Percentiles rank a stretch among this genome's conserved stretches.
These are phyloP conservation scores for Fusarium temperatum DNA, from an alignment of 2,329 filamentous ascomycete species.

Conservation along the genomic window DNA sequence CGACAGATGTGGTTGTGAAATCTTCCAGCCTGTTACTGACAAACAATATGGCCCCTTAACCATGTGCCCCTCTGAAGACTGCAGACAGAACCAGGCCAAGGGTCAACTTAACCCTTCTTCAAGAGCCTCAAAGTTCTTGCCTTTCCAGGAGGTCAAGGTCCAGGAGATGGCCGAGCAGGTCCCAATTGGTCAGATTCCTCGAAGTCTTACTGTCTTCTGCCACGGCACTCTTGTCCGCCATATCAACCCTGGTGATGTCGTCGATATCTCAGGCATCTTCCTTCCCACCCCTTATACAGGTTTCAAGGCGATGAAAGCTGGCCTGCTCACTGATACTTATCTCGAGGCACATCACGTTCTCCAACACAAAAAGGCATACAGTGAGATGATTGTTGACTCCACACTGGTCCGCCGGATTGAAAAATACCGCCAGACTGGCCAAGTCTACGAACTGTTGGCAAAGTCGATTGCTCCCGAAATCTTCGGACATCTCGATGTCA, in stretches of 20 bases:
- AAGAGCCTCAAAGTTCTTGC: conserved; percentile 94
- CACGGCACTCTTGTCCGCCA: conserved; percentile 86
- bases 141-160: conserved; percentile 98
- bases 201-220: conserved; percentile 88
- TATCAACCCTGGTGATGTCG: conserved; percentile 91
- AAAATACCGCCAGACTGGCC: conserved; percentile 82
- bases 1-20: conserved; percentile 94
- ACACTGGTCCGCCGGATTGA: conserved; percentile 85
- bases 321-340: conserved; percentile 96
- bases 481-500: conserved; percentile 94
- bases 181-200: conserved; percentile 95
- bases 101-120: conserved; percentile 94
- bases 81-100: conserved; percentile 88
- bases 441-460: conserved; percentile 94
- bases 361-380: conserved; percentile 98
- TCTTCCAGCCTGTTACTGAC: conserved; percentile 93
- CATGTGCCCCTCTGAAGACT: conserved; percentile 90
- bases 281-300: conserved; percentile 98
- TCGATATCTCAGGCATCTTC: conserved; percentile 95
- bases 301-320: conserved; percentile 95
- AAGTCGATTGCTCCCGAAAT: conserved; percentile 98
- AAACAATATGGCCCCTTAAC: conserved; percentile 90
- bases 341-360: conserved; percentile 92
- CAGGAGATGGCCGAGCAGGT: conserved; percentile 99
- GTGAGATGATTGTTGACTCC: conserved; percentile 86